Percentiles rank a stretch among this genome's conserved stretches.
These are phyloP conservation scores for Chalciporus piperatus DNA, from an alignment of 768 basidiomycete genomes.

Conservation along the genomic window DNA sequence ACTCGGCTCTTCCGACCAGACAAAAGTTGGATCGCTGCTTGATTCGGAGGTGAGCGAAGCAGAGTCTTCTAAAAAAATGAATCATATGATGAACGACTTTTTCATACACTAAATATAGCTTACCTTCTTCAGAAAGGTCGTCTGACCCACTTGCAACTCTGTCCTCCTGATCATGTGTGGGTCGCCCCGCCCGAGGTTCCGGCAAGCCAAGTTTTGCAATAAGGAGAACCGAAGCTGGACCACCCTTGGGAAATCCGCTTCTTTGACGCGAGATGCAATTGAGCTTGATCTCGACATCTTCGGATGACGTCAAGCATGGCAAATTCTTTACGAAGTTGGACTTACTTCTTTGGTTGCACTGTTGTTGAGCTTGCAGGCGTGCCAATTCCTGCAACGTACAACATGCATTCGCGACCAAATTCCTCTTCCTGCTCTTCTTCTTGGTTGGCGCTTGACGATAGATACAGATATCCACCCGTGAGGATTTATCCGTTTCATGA, in stretches of 20 bases:
- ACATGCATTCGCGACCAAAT: slow-evolving; percentile 49
- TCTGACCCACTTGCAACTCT: neutral
- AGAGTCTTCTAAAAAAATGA: slow-evolving; percentile 2
- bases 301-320: slow-evolving; percentile 10
- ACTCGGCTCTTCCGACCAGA: slow-evolving; percentile 11
- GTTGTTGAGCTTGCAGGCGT: slow-evolving; percentile 42
- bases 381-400: slow-evolving; percentile 53
- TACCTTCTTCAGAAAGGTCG: slow-evolving; percentile 10
- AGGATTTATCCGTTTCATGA: slow-evolving; percentile 35
- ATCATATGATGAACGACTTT: neutral
- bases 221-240: slow-evolving; percentile 3
- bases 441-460: slow-evolving; percentile 61
- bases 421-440: slow-evolving; percentile 56
- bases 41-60: slow-evolving; percentile 12
- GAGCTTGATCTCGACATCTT: slow-evolving; percentile 46
- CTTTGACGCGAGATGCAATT: slow-evolving; percentile 27
- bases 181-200: neutral
- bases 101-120: too few species aligned
- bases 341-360: slow-evolving; percentile 42
- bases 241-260: slow-evolving; percentile 9
- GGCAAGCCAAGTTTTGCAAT: slow-evolving; percentile 23
- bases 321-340: slow-evolving; percentile 3
- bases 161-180: neutral
- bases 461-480: slow-evolving; percentile 51
- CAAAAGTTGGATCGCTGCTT: slow-evolving; percentile 3